A percentile compares a stretch with the other conserved stretches of the same genome.
These are phyloP conservation scores for Schrenkiella parvula DNA, from an alignment of 345 rosid species.

Conservation along the genomic window DNA sequence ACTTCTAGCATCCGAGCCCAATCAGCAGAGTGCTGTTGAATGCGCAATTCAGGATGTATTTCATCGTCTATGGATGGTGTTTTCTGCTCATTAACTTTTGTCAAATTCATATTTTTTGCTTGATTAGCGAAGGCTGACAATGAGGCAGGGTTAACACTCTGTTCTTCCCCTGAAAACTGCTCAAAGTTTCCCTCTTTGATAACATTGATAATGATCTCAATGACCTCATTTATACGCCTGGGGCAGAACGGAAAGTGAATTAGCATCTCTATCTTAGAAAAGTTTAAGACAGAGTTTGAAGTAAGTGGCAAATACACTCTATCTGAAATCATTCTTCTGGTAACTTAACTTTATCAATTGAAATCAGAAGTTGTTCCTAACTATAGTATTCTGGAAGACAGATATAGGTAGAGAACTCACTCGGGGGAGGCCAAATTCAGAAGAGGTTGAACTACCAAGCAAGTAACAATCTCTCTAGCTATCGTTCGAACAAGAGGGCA, in stretches of 20 bases:
- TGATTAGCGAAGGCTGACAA: slow-evolving; percentile 38
- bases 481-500: slow-evolving; percentile 84
- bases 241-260: background rate
- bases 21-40: slow-evolving; percentile 51
- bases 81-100: slow-evolving; percentile 33
- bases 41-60: slow-evolving; percentile 34
- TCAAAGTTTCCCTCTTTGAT: slow-evolving; percentile 44
- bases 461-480: slow-evolving; percentile 93
- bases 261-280: slow-evolving; percentile 9
- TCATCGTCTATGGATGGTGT: slow-evolving; percentile 28
- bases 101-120: slow-evolving; percentile 33
- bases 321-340: background rate
- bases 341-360: background rate
- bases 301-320: background rate
- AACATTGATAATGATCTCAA: slow-evolving; percentile 62
- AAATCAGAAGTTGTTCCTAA: slow-evolving; percentile 1
- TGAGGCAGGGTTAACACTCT: slow-evolving; percentile 29
- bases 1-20: slow-evolving; percentile 86
- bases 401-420: slow-evolving; percentile 45
- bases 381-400: background rate
- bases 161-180: slow-evolving; percentile 41
- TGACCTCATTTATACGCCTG: slow-evolving; percentile 90
- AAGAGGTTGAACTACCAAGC: slow-evolving; percentile 90
- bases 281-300: background rate
- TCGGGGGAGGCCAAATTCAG: slow-evolving; percentile 76